phyloP scores from a whole-genome alignment of 2,329 filamentous ascomycete genomes.

The Aspergillus sp. region DNA sequence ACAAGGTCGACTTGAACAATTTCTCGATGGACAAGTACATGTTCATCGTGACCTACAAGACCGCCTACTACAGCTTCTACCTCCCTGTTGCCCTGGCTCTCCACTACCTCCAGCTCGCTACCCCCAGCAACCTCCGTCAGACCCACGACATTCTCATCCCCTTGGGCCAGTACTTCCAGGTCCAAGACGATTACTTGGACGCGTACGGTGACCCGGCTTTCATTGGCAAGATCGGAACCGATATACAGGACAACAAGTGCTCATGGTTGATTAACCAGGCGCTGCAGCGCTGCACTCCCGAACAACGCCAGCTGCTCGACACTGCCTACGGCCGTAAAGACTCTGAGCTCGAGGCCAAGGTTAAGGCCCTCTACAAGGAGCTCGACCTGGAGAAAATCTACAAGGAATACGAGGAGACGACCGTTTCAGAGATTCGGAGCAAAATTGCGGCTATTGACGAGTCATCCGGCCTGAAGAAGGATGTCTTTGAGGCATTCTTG shows the following conservation, averaged over 20 bases:
- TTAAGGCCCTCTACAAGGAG: slow-evolving; percentile 86
- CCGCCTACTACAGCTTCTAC: slow-evolving; percentile 98
- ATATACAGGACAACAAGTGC: slow-evolving; percentile 99
- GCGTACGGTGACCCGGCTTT: slow-evolving; percentile 88
- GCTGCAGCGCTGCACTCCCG: slow-evolving; percentile 66
- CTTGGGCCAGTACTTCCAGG: slow-evolving; percentile 97
- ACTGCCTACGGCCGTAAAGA: slow-evolving; percentile 94
- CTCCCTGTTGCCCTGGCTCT: slow-evolving; percentile 88
- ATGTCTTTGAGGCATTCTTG: slow-evolving; percentile 81
- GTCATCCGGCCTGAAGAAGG: slow-evolving; percentile 79
- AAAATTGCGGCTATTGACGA: slow-evolving; percentile 78
- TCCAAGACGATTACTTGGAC: slow-evolving; percentile 98
- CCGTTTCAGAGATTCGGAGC: slow-evolving; percentile 65
- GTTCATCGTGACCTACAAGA: slow-evolving; percentile 99
- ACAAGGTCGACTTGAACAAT: slow-evolving; percentile 84
- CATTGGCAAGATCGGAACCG: slow-evolving; percentile 97
- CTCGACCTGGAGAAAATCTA: slow-evolving; percentile 76
- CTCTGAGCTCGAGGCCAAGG: slow-evolving; percentile 65
- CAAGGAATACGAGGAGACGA: slow-evolving; percentile 80
- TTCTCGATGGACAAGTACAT: slow-evolving; percentile 87
- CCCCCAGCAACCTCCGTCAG: slow-evolving; percentile 78
- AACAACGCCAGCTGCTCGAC: slow-evolving; percentile 81
- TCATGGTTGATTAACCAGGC: slow-evolving; percentile 97
- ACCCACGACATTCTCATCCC: slow-evolving; percentile 89
- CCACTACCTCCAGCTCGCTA: slow-evolving; percentile 75